These are phyloP conservation scores for Adiantum capillusveneris DNA, from an alignment of 75 land plant species.

Conservation along the genomic window DNA sequence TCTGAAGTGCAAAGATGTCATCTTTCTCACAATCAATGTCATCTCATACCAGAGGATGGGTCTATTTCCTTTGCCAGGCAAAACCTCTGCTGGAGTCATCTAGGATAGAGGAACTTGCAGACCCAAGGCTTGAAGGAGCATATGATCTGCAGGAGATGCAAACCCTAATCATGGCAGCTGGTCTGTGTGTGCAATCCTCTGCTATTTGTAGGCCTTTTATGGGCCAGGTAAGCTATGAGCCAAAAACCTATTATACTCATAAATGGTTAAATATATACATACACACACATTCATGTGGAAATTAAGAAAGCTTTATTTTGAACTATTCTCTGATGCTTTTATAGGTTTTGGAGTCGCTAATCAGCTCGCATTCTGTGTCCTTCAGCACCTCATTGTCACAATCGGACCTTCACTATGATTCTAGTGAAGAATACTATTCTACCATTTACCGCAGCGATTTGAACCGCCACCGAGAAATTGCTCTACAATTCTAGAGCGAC, in stretches of 20 bases:
- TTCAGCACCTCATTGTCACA: too few species aligned
- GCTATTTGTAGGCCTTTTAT: slow-evolving; percentile 32
- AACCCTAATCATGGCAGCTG: slow-evolving; percentile 20
- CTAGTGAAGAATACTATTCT: slow-evolving; percentile 26
- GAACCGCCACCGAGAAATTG: slow-evolving; percentile 42
- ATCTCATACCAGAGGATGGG: too few species aligned
- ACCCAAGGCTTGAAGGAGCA: slow-evolving; percentile 23
- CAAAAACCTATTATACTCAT: too few species aligned
- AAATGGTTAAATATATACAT: too few species aligned
- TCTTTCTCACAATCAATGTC: too few species aligned
- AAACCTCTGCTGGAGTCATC: slow-evolving; percentile 33
- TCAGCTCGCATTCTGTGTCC: too few species aligned
- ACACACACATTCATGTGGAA: too few species aligned
- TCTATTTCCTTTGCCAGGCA: slow-evolving; percentile 27
- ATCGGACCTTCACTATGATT: not conserved
- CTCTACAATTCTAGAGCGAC: slow-evolving; percentile 36
- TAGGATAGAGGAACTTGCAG: slow-evolving; percentile 23
- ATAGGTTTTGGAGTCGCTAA: too few species aligned
- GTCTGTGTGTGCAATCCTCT: slow-evolving; percentile 31
- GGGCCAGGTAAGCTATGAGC: slow-evolving; percentile 54
- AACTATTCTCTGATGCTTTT: too few species aligned
- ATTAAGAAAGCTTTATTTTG: too few species aligned
- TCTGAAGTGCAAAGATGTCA: too few species aligned
- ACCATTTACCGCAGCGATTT: slow-evolving; percentile 29
- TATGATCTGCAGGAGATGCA: slow-evolving; percentile 33